Base-by-base conservation (phyloP, 345 rosid genomes). In the Heritiera fomes region DNA sequence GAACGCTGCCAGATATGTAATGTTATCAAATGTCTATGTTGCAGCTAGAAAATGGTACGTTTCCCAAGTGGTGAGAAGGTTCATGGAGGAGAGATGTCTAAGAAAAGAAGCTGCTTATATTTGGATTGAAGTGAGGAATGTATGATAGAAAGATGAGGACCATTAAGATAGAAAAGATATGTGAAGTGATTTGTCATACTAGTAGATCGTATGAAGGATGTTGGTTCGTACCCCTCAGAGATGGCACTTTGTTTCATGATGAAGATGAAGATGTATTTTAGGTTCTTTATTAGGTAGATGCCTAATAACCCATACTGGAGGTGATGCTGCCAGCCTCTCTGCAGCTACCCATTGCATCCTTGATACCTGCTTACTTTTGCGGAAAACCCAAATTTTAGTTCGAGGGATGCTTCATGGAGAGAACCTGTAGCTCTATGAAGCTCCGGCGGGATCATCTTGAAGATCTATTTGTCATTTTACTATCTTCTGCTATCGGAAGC, bases 121-220 rank as follows among this genome's bases (percentile, higher is more conserved):
- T 80, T 86, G 87, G 88, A 82, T 86, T 71, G 88, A 86, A 82
- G 81, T 85, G 61, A 82, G 83, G 76, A 85, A 84, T 82, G 79
- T 23, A 55, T 76, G 78, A 79, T 71, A 23, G 6, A 85, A 82
- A 82, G 88, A 77, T 46, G 62, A 68, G 75, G 75, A 28, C 67
- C 91, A 85, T 60, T 20, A 80, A 75, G 68, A 64, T 78, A 5
- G 81, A 82, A 60, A 78, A 85, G 34, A 63, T 85, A 59, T 23
- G 53, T 30, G 77, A 82, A 73, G 55, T 77, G 59, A 82, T 85
- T 85, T 4, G 4, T 63, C 52, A 67, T 45, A 30, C 80, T 83
- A 52, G 70, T 80, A 7, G 73, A 13, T 78, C 88, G 85, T 71
- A 80, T 83, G 80, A 85, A 80, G 77, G 88, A 80, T 73, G 74